A percentile compares a stretch with the other conserved stretches of the same genome.
Conservation (phyloP, 257 asterid genomes). For the Craterostigma plantagineum region DNA sequence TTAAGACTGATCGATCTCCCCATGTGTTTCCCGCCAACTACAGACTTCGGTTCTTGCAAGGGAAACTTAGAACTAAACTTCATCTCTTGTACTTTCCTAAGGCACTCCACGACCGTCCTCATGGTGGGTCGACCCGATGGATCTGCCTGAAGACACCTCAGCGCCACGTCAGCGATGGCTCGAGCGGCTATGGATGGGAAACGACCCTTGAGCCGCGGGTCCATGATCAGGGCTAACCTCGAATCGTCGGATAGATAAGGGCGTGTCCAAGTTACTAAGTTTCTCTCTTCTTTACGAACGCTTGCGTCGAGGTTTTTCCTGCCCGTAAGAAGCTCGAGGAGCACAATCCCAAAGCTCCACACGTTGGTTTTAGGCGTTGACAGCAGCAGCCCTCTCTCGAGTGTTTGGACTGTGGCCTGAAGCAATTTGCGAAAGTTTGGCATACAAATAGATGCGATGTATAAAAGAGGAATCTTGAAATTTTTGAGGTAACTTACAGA, state of each 20-base stretch:
- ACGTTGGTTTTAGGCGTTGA: constrained; percentile 89
- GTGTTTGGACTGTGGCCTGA: constrained; percentile 69
- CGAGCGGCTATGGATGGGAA: constrained; percentile 77
- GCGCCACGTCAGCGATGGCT: constrained; percentile 75
- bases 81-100: constrained; percentile 58
- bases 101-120: constrained; percentile 71
- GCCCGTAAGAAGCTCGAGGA: constrained; percentile 84
- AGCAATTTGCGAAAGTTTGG: too few relatives aligned
- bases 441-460: too few relatives aligned
- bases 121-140: constrained; percentile 87
- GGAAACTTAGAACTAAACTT: constrained; percentile 72
- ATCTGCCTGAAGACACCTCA: constrained; percentile 64
- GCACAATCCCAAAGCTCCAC: constrained; percentile 84
- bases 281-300: constrained; percentile 73
- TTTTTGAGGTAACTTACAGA: constrained; percentile 12
- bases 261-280: constrained; percentile 72
- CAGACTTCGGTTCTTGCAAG: constrained; percentile 77
- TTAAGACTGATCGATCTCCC: constrained; percentile 76
- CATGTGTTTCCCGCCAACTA: too few relatives aligned
- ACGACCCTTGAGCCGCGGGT: constrained; percentile 73
- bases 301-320: constrained; percentile 57
- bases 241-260: constrained; percentile 77
- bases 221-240: constrained; percentile 74
- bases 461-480: neutral
- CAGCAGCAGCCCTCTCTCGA: constrained; percentile 61